Percentiles rank a stretch among this genome's conserved stretches.
phyloP scores from a whole-genome alignment of 2,329 filamentous ascomycete species.

The Metarhizium robertsii region DNA sequence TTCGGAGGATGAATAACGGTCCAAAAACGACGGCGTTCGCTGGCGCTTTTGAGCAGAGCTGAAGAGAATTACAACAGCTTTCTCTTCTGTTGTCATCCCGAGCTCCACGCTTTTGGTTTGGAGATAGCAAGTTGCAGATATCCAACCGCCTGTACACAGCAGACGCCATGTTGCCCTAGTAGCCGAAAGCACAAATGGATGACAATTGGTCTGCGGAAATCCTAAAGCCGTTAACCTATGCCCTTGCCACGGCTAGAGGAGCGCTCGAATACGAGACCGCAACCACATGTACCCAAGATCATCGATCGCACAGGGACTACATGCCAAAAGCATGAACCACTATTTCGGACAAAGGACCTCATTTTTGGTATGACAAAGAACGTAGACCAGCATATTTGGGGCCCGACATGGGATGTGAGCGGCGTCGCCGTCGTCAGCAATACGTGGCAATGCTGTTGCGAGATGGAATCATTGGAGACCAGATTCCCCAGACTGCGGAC shows the following conservation, averaged over 20 bases:
- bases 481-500: background rate
- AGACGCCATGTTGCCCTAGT: background rate
- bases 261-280: background rate
- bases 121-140: background rate
- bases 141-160: background rate
- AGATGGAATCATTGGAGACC: background rate
- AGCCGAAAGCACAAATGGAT: background rate
- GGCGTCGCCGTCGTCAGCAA: background rate
- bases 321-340: background rate
- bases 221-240: background rate
- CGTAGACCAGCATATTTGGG: background rate
- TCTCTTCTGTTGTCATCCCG: background rate
- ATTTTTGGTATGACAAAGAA: background rate
- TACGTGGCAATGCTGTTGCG: background rate
- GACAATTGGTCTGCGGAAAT: background rate
- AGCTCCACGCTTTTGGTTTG: background rate
- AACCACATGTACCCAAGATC: background rate
- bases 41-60: background rate
- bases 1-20: background rate
- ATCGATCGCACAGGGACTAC: background rate
- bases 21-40: background rate
- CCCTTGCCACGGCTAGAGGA: background rate
- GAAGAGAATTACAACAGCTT: background rate
- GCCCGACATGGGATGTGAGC: background rate
- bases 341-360: background rate